Evolutionary conservation across 2,329 filamentous ascomycete species (phyloP), one percentile per base, ranked within the genome.

Genomic region (Phaeosphaeria sp.): DNA sequence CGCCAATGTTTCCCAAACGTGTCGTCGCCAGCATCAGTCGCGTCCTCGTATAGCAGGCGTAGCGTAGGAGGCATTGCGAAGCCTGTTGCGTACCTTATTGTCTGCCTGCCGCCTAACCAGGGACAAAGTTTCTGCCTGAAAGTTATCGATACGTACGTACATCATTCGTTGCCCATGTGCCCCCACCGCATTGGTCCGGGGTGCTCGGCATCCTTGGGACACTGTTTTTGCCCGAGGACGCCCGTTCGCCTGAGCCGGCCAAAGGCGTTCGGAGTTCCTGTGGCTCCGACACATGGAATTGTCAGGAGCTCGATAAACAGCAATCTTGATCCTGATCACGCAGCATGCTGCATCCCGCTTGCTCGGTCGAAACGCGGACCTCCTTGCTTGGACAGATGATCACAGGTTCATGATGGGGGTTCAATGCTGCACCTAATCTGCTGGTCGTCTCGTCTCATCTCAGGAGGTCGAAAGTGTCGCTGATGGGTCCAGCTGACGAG

Each of bases 311-410:
- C 22, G 45, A 43, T 49, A 33, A 55, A 52, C 42, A 30, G 36
- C 36, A n/a, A 39, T 39, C 36, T 39, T 53, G 51, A 58, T 56
- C 51, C 39, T 45, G 47, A 51, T 53, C 56, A 55, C 52, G 36
- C 43, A 54, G 27, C 36, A 55, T 50, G 36, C 43, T 56, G 27
- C 36, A 33, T 45, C 60, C 61, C 61, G 62, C 57, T 65, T 62
- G 64, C 57, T 67, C 64, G 64, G 67, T 57, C 64, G 52, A 65
- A 61, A 68, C 62, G 53, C 67, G 65, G 66, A 48, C 57, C 57
- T 39, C 15, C 36, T 39, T 59, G 50, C 44, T 22, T 52, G 52
- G 57, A 55, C 58, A 61, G 61, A 64, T 49, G 36, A 63, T 56
- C 40, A 42, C 51, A 54, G 40, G 40, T 48, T 53, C 51, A 57